Base-by-base conservation (phyloP, 495 filamentous ascomycete genomes). In the Saxispiralis lemnorum region DNA sequence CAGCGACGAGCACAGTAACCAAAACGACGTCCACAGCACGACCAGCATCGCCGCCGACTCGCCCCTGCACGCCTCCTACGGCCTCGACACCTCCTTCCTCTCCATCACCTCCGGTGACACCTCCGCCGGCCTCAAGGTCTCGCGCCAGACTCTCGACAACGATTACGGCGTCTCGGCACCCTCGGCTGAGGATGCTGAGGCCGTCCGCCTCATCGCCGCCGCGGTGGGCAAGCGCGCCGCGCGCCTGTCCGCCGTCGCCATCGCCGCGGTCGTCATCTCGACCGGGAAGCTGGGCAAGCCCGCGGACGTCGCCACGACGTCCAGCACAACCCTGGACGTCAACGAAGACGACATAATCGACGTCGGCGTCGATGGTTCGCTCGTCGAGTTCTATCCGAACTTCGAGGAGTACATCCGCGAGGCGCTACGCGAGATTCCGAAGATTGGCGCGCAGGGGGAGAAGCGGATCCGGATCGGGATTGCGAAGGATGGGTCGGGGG, bases 401-500 rank as follows among this genome's bases (percentile, higher is more conserved):
- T 95, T 93, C 58, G 74, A 86, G 51, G 75, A 72, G 15, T 72
- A 81, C 60, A 71, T 94, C 56, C 73, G 76, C 18, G 80, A 85
- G 51, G 80, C 81, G 18, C 59, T 94, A 41, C 63, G 73, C 17
- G 71, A 70, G 43, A 69, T 93, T 14, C 67, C 77, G 21, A 71
- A 76, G 43, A 76, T 93, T 51, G 86, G 85, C 10, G 59, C 56
- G 10, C 65, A 68, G 10, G 81, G 83, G 7, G 83, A 88, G 42
- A 76, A 79, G 60, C 78, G 74, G 59, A 72, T 95, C 47, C 69
- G 82, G 34, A 93, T 95, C 52, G 87, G 85, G 11, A 83, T 94
- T 60, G 87, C 87, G 41, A 88, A 89, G 70, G 87, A 95, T 63
- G 87, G 87, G 38, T 81, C 75, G 45, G 87, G 87, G 41, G 87